These are phyloP conservation scores for Elsinoe ampelina DNA, from an alignment of 2,329 filamentous ascomycete species.

Conservation along the genomic window DNA sequence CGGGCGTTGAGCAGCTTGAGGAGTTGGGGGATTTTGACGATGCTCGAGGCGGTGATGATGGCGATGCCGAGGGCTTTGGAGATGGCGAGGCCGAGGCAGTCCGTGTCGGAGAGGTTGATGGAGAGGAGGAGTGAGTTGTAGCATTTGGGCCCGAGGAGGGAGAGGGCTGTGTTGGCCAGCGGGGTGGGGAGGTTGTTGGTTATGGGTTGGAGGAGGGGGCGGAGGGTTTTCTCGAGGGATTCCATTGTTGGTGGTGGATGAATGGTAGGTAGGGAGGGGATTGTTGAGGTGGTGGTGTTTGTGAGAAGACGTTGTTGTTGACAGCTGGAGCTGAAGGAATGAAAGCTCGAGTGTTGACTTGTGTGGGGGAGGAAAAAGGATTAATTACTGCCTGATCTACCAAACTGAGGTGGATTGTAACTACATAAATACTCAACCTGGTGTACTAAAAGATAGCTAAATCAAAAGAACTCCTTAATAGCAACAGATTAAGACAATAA, in stretches of 20 bases:
- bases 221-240: conserved; percentile 35
- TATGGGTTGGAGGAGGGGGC: conserved; percentile 35
- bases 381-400: too few relatives aligned
- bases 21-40: conserved; percentile 96
- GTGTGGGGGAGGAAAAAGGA: too few relatives aligned
- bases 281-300: neutral
- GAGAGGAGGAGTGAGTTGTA: conserved; percentile 80
- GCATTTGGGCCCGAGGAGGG: conserved; percentile 71
- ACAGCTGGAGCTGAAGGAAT: conserved; percentile 9
- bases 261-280: neutral
- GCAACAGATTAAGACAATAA: too few relatives aligned
- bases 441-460: too few relatives aligned
- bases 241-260: conserved; percentile 31
- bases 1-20: conserved; percentile 76
- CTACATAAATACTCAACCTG: too few relatives aligned
- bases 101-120: conserved; percentile 64
- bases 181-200: conserved; percentile 52
- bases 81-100: conserved; percentile 79
- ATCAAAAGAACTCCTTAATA: too few relatives aligned
- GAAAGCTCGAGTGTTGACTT: too few relatives aligned
- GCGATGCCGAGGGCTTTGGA: conserved; percentile 88
- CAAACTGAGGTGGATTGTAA: too few relatives aligned
- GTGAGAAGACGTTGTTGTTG: neutral
- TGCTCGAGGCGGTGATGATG: conserved; percentile 79
- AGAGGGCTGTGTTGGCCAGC: conserved; percentile 63